These are phyloP conservation scores for Dactylonectria estremocensis DNA, from an alignment of 2,329 filamentous ascomycete species.

Conservation along the genomic window DNA sequence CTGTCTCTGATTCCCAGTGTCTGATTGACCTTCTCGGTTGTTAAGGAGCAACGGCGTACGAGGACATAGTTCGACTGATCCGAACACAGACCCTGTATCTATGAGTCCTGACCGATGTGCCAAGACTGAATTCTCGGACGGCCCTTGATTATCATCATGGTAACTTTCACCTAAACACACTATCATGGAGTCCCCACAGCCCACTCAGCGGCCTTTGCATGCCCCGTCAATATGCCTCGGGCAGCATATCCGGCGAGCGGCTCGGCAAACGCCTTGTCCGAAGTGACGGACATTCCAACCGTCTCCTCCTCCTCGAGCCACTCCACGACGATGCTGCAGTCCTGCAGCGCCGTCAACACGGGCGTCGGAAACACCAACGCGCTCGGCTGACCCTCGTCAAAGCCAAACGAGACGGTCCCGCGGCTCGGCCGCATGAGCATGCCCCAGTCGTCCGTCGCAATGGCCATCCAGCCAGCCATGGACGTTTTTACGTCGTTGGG, in stretches of 20 bases:
- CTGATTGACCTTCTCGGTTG: no score
- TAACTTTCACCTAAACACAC: neutral
- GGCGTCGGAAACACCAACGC: neutral
- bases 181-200: neutral
- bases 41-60: no score
- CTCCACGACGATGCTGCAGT: neutral
- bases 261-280: neutral
- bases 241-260: neutral
- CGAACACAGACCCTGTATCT: no score
- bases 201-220: neutral
- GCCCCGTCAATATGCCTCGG: neutral
- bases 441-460: neutral
- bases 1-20: no score
- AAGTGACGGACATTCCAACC: neutral
- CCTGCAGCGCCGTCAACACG: neutral
- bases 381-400: neutral
- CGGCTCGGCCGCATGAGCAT: neutral
- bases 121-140: no score
- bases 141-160: neutral
- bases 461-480: neutral
- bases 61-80: no score
- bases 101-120: no score
- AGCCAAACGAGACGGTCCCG: neutral
- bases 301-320: neutral
- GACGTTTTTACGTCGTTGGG: constrained; percentile 6